Conservation (phyloP, 306 rosid species). For the Mimosa bimucronata region DNA sequence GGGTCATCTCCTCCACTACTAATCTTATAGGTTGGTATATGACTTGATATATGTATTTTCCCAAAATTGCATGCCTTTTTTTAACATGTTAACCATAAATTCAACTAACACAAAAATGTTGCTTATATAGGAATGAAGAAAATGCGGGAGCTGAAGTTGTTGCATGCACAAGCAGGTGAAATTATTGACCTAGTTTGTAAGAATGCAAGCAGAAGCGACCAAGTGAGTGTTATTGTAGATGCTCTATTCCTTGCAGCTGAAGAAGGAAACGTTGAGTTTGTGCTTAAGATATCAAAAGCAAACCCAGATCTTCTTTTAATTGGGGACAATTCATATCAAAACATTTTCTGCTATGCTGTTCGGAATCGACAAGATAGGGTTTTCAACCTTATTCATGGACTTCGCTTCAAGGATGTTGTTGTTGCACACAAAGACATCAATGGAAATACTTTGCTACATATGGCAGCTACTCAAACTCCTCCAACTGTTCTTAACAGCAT, state of each 20-base stretch:
- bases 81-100: background rate
- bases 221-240: background rate
- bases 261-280: background rate
- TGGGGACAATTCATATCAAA: too few relatives aligned
- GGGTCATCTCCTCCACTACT: background rate
- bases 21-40: background rate
- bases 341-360: too few relatives aligned
- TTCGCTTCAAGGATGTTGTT: too few relatives aligned
- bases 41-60: background rate
- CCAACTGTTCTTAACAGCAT: background rate
- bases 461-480: too few relatives aligned
- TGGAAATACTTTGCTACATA: too few relatives aligned
- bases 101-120: background rate
- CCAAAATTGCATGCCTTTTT: background rate
- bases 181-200: background rate
- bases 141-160: slow-evolving; percentile 3
- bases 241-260: background rate
- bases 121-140: background rate
- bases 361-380: too few relatives aligned
- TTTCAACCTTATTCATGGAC: too few relatives aligned
- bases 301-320: too few relatives aligned
- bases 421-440: too few relatives aligned
- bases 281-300: background rate
- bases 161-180: background rate
- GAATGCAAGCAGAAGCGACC: background rate